A percentile compares a stretch with the other conserved stretches of the same genome.
Conservation (phyloP, 176 grass and related monocot genomes). For the Avena sativa region DNA sequence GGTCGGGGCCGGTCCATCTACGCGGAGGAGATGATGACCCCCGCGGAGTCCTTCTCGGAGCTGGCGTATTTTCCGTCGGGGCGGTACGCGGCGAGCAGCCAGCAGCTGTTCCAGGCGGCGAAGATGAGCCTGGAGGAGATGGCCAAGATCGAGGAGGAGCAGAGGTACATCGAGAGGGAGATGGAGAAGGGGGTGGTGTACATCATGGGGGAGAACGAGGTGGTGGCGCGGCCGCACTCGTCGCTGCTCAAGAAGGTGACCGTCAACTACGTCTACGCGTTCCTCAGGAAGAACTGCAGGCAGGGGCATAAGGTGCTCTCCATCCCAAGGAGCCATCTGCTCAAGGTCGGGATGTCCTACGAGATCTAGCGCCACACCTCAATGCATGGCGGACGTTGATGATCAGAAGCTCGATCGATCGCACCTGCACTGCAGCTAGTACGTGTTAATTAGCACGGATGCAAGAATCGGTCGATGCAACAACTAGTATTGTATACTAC, state of each 20-base stretch:
- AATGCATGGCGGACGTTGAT: neutral
- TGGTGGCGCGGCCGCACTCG: constrained; percentile 58
- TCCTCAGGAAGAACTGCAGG: constrained; percentile 68
- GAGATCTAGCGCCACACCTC: constrained; percentile 51
- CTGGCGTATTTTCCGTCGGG: constrained; percentile 26
- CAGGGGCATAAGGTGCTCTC: constrained; percentile 64
- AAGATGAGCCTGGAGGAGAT: constrained; percentile 60
- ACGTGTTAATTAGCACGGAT: neutral
- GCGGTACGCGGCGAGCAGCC: constrained; percentile 36
- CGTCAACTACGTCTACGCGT: constrained; percentile 70
- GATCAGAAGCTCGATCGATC: neutral
- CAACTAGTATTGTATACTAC: neutral
- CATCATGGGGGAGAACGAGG: constrained; percentile 72
- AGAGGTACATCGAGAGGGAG: constrained; percentile 57
- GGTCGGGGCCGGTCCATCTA: neutral
- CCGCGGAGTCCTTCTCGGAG: constrained; percentile 65
- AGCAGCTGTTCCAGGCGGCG: constrained; percentile 29
- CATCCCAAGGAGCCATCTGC: constrained; percentile 64
- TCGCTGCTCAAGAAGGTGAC: constrained; percentile 63
- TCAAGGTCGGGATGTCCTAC: constrained; percentile 85
- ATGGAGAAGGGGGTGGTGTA: constrained; percentile 81
- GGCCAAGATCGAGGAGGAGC: constrained; percentile 50
- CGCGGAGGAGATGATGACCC: constrained; percentile 55
- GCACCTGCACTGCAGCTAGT: neutral
- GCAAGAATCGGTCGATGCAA: neutral